Evolutionary conservation across 2,329 filamentous ascomycete genomes (phyloP), one percentile per base, ranked within the genome.

Genomic region (Sordariomycetes sp.): DNA sequence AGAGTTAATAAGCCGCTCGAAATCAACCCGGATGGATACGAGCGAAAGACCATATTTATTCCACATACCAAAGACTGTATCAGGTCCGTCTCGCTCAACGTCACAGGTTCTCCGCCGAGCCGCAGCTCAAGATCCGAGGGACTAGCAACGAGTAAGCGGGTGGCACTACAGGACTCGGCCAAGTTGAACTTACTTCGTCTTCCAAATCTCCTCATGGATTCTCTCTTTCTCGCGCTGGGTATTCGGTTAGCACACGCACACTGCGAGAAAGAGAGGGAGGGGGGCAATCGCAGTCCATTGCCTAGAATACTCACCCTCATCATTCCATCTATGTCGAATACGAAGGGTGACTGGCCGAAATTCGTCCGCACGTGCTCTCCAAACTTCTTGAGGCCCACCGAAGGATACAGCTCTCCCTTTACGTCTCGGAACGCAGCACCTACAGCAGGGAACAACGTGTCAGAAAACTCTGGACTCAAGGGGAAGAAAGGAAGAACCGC

Each of bases 251-350:
- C n/a, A 25, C 8, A 46, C 46, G 8, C 10, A 40, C n/a, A 25
- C 22, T n/a, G 3, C n/a, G 11, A 25, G n/a, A 3, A 25, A 53
- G 20, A 53, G n/a, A n/a, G n/a, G n/a, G n/a, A n/a, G n/a, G n/a
- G 35, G 22, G n/a, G 18, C 22, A 40, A n/a, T 10, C 20, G 34
- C 14, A 24, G 14, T 25, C 46, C 11, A 3, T 40, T 32, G 20
- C 18, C 18, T 8, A 24, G 25, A 22, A 22, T 22, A 65, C 80
- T 66, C 79, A 89, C 89, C 76, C 80, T 81, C 75, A 96, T 87
- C 79, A 94, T 82, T 60, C 82, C 81, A 70, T 97, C 90, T 64
- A 99, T 97, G 69, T 97, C 89, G 72, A 88, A 99, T 52, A 90
- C 80, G 70, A 97, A 97, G 3, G 88, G 88, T 57, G 80, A 81